A percentile compares a stretch with the other conserved stretches of the same genome.
phyloP scores from a whole-genome alignment of 163 green algal genomes.

The Chlamydomonas reinhardtii region DNA sequence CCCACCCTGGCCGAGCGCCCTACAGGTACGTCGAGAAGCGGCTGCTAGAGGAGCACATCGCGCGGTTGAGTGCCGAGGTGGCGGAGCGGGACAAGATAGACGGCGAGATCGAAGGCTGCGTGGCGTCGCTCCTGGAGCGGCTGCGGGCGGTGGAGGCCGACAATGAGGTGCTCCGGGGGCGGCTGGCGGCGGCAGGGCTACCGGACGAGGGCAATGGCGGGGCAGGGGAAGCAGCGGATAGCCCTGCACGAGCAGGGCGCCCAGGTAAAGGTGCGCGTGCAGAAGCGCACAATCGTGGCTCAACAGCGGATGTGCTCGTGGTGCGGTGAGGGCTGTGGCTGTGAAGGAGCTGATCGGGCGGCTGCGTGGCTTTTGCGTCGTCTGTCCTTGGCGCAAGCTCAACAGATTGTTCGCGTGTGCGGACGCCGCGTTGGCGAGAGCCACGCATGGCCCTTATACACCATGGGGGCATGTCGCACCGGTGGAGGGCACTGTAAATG shows the following conservation, averaged over 20 bases:
- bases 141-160: slow-evolving; percentile 22
- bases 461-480: too few species aligned
- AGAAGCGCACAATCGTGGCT: too few species aligned
- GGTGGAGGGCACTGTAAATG: too few species aligned
- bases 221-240: too few species aligned
- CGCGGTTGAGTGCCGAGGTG: slow-evolving; percentile 42
- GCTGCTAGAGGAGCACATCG: slow-evolving; percentile 62
- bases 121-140: slow-evolving; percentile 51
- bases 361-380: too few species aligned
- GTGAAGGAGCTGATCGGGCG: too few species aligned
- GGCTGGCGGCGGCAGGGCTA: background rate
- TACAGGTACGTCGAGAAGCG: slow-evolving; percentile 62
- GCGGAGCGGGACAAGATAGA: slow-evolving; percentile 53
- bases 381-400: too few species aligned
- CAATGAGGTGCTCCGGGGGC: slow-evolving; percentile 25
- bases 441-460: too few species aligned
- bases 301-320: background rate
- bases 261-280: background rate
- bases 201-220: background rate
- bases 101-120: slow-evolving; percentile 56
- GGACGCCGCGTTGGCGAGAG: too few species aligned
- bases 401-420: too few species aligned
- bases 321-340: background rate
- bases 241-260: too few species aligned
- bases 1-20: too few species aligned